Evolutionary conservation across 371 early-diverging fungal genomes (phyloP).

Genomic region (Actinomortierella wolfii): DNA sequence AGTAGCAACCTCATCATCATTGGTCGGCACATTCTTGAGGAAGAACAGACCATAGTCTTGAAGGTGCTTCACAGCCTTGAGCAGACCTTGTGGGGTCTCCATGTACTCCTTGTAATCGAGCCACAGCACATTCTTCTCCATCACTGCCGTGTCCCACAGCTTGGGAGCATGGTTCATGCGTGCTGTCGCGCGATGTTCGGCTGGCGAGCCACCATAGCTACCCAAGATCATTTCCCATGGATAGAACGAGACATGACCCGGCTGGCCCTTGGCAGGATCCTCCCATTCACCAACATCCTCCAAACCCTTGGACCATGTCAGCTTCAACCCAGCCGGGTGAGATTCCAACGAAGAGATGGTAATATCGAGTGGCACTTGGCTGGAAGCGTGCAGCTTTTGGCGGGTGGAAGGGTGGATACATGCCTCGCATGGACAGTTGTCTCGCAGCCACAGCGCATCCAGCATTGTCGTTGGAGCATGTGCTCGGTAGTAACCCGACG

Average conservation of each 20-base stretch:
- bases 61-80: constrained; percentile 60
- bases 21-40: constrained; percentile 68
- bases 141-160: constrained; percentile 55
- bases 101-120: constrained; percentile 68
- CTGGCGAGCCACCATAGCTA: constrained; percentile 28
- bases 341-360: constrained; percentile 20
- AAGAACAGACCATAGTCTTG: constrained; percentile 77
- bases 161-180: constrained; percentile 46
- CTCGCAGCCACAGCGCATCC: constrained; percentile 73
- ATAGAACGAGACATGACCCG: constrained; percentile 52
- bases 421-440: constrained; percentile 77
- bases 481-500: constrained; percentile 22
- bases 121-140: constrained; percentile 55
- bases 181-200: constrained; percentile 18
- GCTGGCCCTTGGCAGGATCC: constrained; percentile 36
- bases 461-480: constrained; percentile 24
- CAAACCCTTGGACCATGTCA: constrained; percentile 46
- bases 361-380: constrained; percentile 69
- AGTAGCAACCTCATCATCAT: constrained; percentile 55
- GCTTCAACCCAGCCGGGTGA: constrained; percentile 25
- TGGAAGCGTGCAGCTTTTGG: constrained; percentile 83
- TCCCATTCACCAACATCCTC: constrained; percentile 41
- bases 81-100: constrained; percentile 62
- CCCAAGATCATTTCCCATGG: constrained; percentile 45
- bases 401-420: constrained; percentile 77